These are phyloP conservation scores for Hanseniaspora uvarum DNA, from an alignment of 1,139 yeast species.

Conservation along the genomic window DNA sequence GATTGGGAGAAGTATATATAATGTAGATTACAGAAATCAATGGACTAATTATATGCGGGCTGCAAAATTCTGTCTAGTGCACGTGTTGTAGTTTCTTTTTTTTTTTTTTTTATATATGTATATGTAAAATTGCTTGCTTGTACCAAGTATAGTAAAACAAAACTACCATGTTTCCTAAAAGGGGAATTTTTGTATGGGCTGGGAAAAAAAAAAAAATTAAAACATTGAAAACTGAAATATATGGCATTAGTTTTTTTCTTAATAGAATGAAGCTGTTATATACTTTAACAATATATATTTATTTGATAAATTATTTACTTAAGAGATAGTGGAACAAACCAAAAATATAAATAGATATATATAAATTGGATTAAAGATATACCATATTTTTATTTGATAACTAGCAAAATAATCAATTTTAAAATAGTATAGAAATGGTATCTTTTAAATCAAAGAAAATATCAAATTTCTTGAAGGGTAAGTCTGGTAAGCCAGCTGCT, in stretches of 20 bases:
- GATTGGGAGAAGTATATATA: conserved; percentile 11
- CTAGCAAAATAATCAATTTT: background rate
- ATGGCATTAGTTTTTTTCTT: background rate
- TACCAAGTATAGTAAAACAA: background rate
- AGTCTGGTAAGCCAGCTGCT: background rate
- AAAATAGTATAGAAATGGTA: conserved; percentile 4
- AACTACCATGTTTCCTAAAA: background rate
- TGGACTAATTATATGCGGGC: background rate
- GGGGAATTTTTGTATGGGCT: background rate
- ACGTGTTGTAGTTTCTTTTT: background rate
- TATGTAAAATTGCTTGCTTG: no score
- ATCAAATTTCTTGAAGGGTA: conserved; percentile 9
- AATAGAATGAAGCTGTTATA: background rate
- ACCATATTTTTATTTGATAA: background rate
- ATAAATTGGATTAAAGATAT: no score
- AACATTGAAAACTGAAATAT: background rate
- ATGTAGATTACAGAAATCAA: background rate
- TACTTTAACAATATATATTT: background rate
- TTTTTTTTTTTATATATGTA: background rate
- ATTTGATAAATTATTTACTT: no score
- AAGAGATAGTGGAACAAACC: no score
- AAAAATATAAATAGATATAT: no score
- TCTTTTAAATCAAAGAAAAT: conserved; percentile 14
- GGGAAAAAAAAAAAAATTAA: background rate
- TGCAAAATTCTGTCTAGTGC: background rate